Conservation (phyloP, 1,284 basidiomycete species). For the Ustilago lituana region DNA sequence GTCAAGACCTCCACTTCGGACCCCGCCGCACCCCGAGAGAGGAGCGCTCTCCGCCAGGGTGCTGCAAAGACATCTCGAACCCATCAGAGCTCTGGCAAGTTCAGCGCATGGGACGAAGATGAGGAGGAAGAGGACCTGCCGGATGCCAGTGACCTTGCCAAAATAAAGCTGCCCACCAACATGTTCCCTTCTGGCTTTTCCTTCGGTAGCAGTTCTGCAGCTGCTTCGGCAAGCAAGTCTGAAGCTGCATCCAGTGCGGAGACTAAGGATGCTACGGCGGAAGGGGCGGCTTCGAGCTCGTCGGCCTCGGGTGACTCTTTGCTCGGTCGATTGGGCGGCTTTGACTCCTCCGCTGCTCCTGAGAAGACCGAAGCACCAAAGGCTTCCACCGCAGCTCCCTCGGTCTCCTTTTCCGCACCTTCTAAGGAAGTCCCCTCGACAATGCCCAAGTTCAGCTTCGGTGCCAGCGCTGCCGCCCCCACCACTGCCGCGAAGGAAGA, state of each 20-base stretch:
- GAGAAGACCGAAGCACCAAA: slow-evolving; percentile 26
- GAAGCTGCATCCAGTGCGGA: background rate
- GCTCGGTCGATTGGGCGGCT: slow-evolving; percentile 50
- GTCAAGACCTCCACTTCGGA: slow-evolving; percentile 43
- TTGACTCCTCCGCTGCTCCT: slow-evolving; percentile 40
- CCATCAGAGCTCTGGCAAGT: slow-evolving; percentile 62
- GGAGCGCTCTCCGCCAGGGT: slow-evolving; percentile 61
- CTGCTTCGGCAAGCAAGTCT: slow-evolving; percentile 5
- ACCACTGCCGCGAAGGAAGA: slow-evolving; percentile 9
- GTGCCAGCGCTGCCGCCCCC: slow-evolving; percentile 8
- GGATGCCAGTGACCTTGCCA: slow-evolving; percentile 57
- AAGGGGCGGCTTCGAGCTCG: background rate
- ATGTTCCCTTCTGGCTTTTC: slow-evolving; percentile 61
- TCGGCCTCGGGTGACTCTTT: slow-evolving; percentile 24
- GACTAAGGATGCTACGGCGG: slow-evolving; percentile 1
- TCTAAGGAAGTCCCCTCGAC: slow-evolving; percentile 24
- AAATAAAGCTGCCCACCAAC: slow-evolving; percentile 63
- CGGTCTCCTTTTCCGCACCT: slow-evolving; percentile 48
- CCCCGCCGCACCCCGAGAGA: slow-evolving; percentile 39
- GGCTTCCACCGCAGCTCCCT: slow-evolving; percentile 10
- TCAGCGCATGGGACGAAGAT: slow-evolving; percentile 60
- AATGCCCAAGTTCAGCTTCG: slow-evolving; percentile 48
- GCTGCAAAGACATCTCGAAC: slow-evolving; percentile 55
- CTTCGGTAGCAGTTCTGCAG: slow-evolving; percentile 33
- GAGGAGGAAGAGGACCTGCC: slow-evolving; percentile 63